Conservation (phyloP, 2,329 filamentous ascomycete species). For the Seiridium unicorne region DNA sequence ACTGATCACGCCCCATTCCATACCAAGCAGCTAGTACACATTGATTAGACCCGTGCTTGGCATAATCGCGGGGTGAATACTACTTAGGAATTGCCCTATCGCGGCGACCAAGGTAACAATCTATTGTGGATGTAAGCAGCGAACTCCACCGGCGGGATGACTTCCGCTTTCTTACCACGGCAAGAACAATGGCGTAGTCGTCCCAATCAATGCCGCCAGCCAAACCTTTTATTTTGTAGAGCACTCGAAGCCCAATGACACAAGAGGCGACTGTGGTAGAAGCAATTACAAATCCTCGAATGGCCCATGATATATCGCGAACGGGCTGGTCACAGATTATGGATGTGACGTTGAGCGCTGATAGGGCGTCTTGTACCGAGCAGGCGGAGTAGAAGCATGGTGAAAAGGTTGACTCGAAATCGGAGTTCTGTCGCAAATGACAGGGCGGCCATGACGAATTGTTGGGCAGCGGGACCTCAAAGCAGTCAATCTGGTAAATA, state of each 20-base stretch:
- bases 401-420: not conserved
- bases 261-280: not conserved
- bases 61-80: not conserved
- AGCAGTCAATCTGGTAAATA: not conserved
- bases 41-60: not conserved
- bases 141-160: not conserved
- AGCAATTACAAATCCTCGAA: conserved; percentile 1
- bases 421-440: not conserved
- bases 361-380: not conserved
- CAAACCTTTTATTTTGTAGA: not conserved
- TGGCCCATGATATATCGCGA: not conserved
- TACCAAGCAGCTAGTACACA: not conserved
- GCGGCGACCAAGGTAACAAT: not conserved
- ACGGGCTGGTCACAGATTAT: not conserved
- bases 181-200: not conserved
- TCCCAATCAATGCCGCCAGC: not conserved
- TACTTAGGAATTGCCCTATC: not conserved
- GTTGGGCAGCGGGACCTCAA: not conserved
- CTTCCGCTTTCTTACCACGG: not conserved
- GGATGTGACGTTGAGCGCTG: not conserved
- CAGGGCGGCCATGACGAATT: not conserved
- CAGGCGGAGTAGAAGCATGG: not conserved
- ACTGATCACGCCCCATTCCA: not conserved
- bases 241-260: not conserved
- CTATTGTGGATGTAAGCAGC: not conserved